phyloP scores from a whole-genome alignment of 768 basidiomycete species.

The Pulveroboletus sp. region DNA sequence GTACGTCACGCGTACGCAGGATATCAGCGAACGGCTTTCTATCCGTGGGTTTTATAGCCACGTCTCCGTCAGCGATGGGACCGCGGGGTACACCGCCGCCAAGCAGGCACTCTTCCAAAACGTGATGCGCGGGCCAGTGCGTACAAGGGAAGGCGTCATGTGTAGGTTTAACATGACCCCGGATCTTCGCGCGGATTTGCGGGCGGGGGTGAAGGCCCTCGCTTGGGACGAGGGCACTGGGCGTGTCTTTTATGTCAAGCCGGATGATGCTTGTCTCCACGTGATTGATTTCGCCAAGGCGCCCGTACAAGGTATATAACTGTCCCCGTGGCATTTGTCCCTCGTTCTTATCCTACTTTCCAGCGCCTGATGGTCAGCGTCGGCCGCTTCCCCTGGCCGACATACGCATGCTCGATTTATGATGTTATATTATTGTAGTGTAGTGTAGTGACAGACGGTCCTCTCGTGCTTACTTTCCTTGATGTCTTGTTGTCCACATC shows the following conservation, averaged over 20 bases:
- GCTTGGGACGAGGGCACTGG: conserved; percentile 69
- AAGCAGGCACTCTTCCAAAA: conserved; percentile 20
- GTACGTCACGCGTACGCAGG: conserved; percentile 25
- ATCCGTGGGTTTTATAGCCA: conserved; percentile 33
- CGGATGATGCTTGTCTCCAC: conserved; percentile 37
- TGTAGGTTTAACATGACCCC: conserved; percentile 23
- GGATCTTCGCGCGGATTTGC: conserved; percentile 17
- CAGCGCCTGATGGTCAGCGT: conserved; percentile 34
- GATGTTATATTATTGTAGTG: neutral
- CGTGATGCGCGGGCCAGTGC: conserved; percentile 18
- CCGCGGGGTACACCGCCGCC: conserved; percentile 19
- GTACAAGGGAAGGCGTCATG: conserved; percentile 18
- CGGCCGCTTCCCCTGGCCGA: conserved; percentile 29
- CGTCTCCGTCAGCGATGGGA: conserved; percentile 36
- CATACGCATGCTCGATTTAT: conserved; percentile 31
- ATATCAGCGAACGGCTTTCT: conserved; percentile 25
- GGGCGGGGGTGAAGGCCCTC: conserved; percentile 43
- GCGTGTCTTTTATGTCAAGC: conserved; percentile 51
- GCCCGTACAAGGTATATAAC: conserved; percentile 31
- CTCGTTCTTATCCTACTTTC: conserved; percentile 22
- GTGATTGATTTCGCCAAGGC: conserved; percentile 49
- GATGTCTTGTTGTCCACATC: conserved; percentile 5
- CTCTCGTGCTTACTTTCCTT: neutral
- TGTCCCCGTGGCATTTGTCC: neutral
- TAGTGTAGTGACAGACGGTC: neutral